These are phyloP conservation scores for Didymosphaeria variabile DNA, from an alignment of 2,329 filamentous ascomycete species.

Conservation along the genomic window DNA sequence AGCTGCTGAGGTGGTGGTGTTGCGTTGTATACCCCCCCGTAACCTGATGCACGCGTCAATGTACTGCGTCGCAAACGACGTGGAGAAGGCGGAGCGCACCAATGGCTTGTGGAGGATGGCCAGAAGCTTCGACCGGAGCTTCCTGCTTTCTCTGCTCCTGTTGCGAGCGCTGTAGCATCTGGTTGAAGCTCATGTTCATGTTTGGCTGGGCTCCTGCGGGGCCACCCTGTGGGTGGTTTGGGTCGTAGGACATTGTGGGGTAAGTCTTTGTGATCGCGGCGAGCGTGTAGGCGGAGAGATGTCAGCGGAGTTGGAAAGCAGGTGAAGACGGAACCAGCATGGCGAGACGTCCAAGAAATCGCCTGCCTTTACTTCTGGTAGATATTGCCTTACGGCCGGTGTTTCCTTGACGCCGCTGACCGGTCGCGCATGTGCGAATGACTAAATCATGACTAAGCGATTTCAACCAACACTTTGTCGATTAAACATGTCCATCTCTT, in stretches of 20 bases:
- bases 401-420: conserved; percentile 10
- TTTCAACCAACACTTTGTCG: not conserved
- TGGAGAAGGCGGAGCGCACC: conserved; percentile 28
- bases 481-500: not conserved
- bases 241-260: conserved; percentile 38
- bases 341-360: conserved; percentile 34
- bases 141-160: conserved; percentile 40
- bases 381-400: conserved; percentile 11
- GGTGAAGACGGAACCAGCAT: conserved; percentile 37
- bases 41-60: conserved; percentile 38
- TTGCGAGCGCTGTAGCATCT: conserved; percentile 49
- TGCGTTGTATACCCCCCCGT: conserved; percentile 47
- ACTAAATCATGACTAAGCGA: conserved; percentile 4
- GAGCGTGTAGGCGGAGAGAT: conserved; percentile 15
- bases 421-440: not conserved
- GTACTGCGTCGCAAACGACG: conserved; percentile 13
- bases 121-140: conserved; percentile 32
- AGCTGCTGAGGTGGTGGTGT: conserved; percentile 62
- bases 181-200: conserved; percentile 45
- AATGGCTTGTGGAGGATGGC: conserved; percentile 35
- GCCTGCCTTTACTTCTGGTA: conserved; percentile 26
- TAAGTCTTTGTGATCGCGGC: conserved; percentile 13
- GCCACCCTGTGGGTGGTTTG: conserved; percentile 41
- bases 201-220: conserved; percentile 41
- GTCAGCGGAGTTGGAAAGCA: conserved; percentile 33